Evolutionary conservation across 805 yeast genomes (phyloP).

Genomic region (Sugiyamaella boreocaroliniensis): DNA sequence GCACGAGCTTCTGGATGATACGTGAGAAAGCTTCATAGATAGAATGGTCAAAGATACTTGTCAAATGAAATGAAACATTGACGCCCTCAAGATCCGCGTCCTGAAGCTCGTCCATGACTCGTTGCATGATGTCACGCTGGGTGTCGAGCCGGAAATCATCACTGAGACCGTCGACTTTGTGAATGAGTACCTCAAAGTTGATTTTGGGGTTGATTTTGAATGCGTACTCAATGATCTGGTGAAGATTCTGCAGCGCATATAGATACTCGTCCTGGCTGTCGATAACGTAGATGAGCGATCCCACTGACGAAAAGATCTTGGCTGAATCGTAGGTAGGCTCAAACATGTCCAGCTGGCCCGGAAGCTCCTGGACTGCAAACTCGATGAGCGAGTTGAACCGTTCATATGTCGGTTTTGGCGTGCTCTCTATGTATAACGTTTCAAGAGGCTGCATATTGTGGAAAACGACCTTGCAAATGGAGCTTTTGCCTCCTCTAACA

Average conservation of each 20-base stretch:
- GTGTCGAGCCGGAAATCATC: conserved; percentile 94
- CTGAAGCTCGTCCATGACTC: conserved; percentile 86
- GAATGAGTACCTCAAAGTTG: conserved; percentile 87
- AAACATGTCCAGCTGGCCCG: conserved; percentile 86
- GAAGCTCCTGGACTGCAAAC: conserved; percentile 84
- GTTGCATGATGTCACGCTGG: conserved; percentile 91
- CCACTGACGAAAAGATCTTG: conserved; percentile 69
- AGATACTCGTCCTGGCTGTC: conserved; percentile 94
- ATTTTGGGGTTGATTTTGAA: conserved; percentile 75
- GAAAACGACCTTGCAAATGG: conserved; percentile 91
- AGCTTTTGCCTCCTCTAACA: conserved; percentile 66
- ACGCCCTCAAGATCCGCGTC: conserved; percentile 90
- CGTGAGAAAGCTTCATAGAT: conserved; percentile 93
- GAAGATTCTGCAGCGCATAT: conserved; percentile 81
- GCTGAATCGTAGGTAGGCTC: conserved; percentile 70
- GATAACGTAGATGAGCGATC: conserved; percentile 88
- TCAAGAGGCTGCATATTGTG: conserved; percentile 95
- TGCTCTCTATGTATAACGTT: conserved; percentile 81
- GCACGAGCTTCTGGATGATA: conserved; percentile 83
- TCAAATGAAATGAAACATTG: conserved; percentile 81
- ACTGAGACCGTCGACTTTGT: conserved; percentile 89
- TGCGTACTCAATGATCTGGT: conserved; percentile 83
- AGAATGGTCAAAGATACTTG: conserved; percentile 92
- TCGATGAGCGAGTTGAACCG: conserved; percentile 79
- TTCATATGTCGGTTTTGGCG: conserved; percentile 82